A percentile compares a stretch with the other conserved stretches of the same genome.
Conservation (phyloP, 768 basidiomycete species). For the Cyclocybe cylindracea region DNA sequence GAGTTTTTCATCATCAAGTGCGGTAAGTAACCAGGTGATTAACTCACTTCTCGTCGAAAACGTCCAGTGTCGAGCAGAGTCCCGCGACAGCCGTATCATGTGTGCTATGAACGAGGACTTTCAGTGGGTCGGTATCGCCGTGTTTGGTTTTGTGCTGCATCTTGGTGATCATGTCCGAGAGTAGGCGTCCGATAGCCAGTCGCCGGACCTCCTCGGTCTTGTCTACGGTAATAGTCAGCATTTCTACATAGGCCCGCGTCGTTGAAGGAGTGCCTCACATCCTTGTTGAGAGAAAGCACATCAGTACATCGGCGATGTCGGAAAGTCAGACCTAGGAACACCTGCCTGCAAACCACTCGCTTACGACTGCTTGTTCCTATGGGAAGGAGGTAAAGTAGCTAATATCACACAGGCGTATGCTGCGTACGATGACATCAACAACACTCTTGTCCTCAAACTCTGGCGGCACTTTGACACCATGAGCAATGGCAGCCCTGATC, state of each 20-base stretch:
- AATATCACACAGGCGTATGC: neutral
- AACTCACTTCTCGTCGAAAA: constrained; percentile 67
- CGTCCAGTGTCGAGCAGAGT: constrained; percentile 64
- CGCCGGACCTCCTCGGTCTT: constrained; percentile 73
- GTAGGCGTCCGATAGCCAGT: constrained; percentile 76
- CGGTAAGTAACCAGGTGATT: neutral
- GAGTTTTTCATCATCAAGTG: neutral
- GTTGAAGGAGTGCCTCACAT: constrained; percentile 31
- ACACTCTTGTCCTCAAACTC: constrained; percentile 70
- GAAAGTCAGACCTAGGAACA: neutral
- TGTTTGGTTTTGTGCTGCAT: constrained; percentile 59
- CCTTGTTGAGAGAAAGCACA: constrained; percentile 26
- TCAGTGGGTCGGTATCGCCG: constrained; percentile 49
- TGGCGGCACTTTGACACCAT: constrained; percentile 68
- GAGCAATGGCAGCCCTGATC: constrained; percentile 70
- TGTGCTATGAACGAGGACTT: constrained; percentile 68
- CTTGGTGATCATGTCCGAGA: constrained; percentile 61
- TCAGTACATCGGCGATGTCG: neutral
- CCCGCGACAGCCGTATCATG: constrained; percentile 76
- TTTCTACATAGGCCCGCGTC: too few species aligned
- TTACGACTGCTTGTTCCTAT: constrained; percentile 72
- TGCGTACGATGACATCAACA: constrained; percentile 57
- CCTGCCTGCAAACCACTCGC: constrained; percentile 76
- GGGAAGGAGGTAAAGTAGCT: neutral
- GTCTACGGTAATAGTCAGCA: constrained; percentile 38